These are phyloP conservation scores for Veloporphyrellus conicus DNA, from an alignment of 1,284 basidiomycete species.

Conservation along the genomic window DNA sequence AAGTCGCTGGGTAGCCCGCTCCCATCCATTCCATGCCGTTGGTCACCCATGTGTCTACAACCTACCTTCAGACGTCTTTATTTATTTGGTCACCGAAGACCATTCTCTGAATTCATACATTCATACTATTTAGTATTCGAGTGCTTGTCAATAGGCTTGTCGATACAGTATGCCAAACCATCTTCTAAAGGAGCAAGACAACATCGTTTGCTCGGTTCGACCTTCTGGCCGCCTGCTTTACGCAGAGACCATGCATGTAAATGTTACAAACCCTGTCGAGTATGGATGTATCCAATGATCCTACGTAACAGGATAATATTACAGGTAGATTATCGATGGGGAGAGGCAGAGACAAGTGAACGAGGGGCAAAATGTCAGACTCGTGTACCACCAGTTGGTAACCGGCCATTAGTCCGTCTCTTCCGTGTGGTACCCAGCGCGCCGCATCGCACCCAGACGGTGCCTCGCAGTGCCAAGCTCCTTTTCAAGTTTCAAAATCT, in stretches of 20 bases:
- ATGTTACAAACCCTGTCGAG: background rate
- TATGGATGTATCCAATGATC: background rate
- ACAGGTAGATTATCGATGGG: constrained; percentile 23
- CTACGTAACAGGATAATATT: constrained; percentile 15
- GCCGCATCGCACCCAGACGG: constrained; percentile 82
- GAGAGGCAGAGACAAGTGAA: background rate
- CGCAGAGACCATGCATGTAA: background rate
- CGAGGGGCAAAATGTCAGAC: background rate
- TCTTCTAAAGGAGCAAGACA: too few relatives aligned
- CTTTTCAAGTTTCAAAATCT: constrained; percentile 95
- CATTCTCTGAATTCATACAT: background rate
- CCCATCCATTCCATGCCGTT: background rate
- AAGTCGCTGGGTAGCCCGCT: background rate
- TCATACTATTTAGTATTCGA: too few relatives aligned
- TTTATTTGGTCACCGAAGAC: background rate
- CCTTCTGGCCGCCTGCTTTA: too few relatives aligned
- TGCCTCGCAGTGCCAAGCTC: constrained; percentile 86
- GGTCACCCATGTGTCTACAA: background rate
- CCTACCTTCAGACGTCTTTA: background rate
- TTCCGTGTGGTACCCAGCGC: constrained; percentile 84
- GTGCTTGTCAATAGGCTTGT: too few relatives aligned
- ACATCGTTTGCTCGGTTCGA: too few relatives aligned
- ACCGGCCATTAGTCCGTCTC: constrained; percentile 54
- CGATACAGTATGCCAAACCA: too few relatives aligned
- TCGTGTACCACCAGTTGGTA: background rate